Evolutionary conservation across 2,329 filamentous ascomycete genomes (phyloP), one percentile per base, ranked within the genome.

Genomic region (Hypoxylon sp.): DNA sequence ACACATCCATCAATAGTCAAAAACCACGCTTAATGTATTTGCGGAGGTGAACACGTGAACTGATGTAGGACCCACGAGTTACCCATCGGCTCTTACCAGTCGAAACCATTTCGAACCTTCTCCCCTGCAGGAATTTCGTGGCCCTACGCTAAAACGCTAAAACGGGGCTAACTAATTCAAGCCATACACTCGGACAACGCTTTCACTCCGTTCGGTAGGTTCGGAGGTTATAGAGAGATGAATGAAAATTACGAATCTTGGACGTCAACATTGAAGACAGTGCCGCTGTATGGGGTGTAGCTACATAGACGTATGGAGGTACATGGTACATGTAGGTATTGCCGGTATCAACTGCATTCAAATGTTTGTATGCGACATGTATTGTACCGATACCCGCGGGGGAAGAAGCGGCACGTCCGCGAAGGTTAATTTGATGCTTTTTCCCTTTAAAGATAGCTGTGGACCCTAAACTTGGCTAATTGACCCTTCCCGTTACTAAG

Each of bases 61-160:
- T 52, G 29, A 50, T 13, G 46, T 29, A 17, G 29, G 50, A 39
- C 15, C 50, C 51, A 62, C 52, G 46, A 53, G 52, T 56, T 52
- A 62, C 37, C 50, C 54, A 53, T 67, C 64, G 64, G 64, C 64
- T 67, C 60, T 63, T 58, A 54, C 51, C 61, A 62, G 55, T 66
- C 53, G 56, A 65, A 63, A 62, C 58, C 53, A 56, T 52, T 58
- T 60, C 46, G 51, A 64, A 58, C 58, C 35, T 54, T 66, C 54
- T 65, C 65, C 62, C 65, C 65, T 68, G 62, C 65, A 70, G 68
- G 67, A 66, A 68, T 68, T 70, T 70, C 55, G 65, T 64, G 55
- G 68, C 29, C 51, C 58, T 62, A 63, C 39, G 19, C 39, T 21
- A 58, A 58, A 55, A 27, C 21, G 58, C n/a, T n/a, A n/a, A n/a